Conservation (phyloP, 2,329 filamentous ascomycete species). For the Monosporascus cannonballus region DNA sequence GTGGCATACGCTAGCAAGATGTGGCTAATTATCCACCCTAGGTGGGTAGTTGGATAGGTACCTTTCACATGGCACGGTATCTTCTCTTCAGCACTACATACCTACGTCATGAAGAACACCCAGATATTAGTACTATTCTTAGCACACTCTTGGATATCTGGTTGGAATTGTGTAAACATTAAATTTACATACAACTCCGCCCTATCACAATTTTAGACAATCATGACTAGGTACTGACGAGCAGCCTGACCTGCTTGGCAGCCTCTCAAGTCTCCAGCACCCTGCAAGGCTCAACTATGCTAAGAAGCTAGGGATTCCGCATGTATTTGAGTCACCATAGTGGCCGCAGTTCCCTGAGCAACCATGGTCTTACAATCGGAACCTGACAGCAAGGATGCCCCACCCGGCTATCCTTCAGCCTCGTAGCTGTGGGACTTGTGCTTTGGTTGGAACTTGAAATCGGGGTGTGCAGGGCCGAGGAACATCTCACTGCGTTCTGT, state of each 20-base stretch:
- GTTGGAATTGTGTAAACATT: too few species aligned
- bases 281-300: too few species aligned
- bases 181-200: too few species aligned
- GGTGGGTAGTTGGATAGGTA: not conserved
- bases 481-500: conserved; percentile 77
- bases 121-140: too few species aligned
- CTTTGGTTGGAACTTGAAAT: conserved; percentile 94
- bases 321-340: not conserved
- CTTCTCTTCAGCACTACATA: too few species aligned
- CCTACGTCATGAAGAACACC: too few species aligned
- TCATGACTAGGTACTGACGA: too few species aligned
- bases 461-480: conserved; percentile 79
- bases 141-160: too few species aligned
- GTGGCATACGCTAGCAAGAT: not conserved
- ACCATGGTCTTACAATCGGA: not conserved
- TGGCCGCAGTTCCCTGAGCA: not conserved
- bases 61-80: not conserved
- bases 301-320: too few species aligned
- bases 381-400: not conserved
- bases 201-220: too few species aligned
- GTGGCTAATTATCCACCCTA: not conserved
- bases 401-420: conserved; percentile 53
- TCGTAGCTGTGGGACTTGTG: conserved; percentile 94
- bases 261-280: too few species aligned
- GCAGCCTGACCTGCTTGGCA: too few species aligned